A percentile compares a stretch with the other conserved stretches of the same genome.
phyloP scores from a whole-genome alignment of 2,329 filamentous ascomycete genomes.

The Chrysosporium keratinophilum region DNA sequence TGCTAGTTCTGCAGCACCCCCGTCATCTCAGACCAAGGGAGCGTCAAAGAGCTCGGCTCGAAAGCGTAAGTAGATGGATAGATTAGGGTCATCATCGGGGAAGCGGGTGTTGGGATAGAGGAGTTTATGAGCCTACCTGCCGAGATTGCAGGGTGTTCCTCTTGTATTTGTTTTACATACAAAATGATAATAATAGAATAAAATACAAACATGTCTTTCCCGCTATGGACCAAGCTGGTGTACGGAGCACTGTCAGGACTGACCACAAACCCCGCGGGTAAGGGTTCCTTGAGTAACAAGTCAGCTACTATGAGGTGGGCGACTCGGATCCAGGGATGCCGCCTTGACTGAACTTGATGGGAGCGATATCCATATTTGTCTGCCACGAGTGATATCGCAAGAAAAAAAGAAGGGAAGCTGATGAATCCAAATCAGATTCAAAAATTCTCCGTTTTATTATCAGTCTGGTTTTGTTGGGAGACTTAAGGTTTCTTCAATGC shows the following conservation, averaged over 20 bases:
- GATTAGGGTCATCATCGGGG: not conserved
- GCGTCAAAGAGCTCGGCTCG: slow-evolving; percentile 10
- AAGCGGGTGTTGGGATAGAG: not conserved
- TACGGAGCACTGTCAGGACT: not conserved
- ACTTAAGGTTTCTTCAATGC: too few relatives aligned
- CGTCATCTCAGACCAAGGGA: slow-evolving; percentile 4
- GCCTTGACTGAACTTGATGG: not conserved
- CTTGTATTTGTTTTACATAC: not conserved
- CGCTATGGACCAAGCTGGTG: not conserved
- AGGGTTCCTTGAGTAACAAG: not conserved
- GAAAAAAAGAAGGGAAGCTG: not conserved
- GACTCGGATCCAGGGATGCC: not conserved
- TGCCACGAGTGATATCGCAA: not conserved
- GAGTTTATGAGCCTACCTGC: not conserved
- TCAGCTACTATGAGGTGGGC: not conserved
- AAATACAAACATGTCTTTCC: not conserved
- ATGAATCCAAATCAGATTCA: not conserved
- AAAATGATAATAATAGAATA: not conserved
- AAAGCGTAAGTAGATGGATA: slow-evolving; percentile 13
- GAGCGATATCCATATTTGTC: not conserved
- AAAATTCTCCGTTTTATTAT: too few relatives aligned
- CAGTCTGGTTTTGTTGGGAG: too few relatives aligned
- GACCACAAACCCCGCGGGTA: not conserved
- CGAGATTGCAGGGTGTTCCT: slow-evolving; percentile 2
- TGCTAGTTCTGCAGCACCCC: slow-evolving; percentile 4